A percentile compares a stretch with the other conserved stretches of the same genome.
Conservation (phyloP, 805 yeast species). For the Wickerhamomyces pijperi region DNA sequence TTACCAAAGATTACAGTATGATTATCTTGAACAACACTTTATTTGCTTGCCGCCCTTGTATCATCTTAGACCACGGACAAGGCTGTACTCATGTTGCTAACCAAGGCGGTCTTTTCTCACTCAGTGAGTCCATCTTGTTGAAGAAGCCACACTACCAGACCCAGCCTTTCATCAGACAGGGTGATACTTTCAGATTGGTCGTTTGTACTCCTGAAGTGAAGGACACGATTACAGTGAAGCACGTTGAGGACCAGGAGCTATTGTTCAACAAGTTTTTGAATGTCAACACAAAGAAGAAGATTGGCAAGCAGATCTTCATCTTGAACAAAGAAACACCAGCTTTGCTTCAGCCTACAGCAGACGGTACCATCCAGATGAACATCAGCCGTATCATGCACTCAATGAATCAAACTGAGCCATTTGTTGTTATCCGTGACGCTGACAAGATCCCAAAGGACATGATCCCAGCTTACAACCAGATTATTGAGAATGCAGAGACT, state of each 20-base stretch:
- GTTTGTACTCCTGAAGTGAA: constrained; percentile 1
- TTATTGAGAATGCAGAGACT: background rate
- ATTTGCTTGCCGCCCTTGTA: constrained; percentile 5
- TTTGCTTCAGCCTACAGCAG: background rate
- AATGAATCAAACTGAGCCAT: constrained; percentile 1
- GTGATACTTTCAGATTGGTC: background rate
- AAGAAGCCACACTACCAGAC: background rate
- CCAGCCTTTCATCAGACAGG: background rate
- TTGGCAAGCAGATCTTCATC: constrained; percentile 6
- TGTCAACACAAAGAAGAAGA: constrained; percentile 2
- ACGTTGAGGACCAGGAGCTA: constrained; percentile 6
- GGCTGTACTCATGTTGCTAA: constrained; percentile 1
- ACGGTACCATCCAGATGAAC: background rate
- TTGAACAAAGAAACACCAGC: constrained; percentile 3
- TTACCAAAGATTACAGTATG: too few relatives aligned
- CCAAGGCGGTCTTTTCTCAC: background rate
- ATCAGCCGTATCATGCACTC: background rate
- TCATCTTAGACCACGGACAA: constrained; percentile 1
- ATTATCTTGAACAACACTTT: constrained; percentile 5
- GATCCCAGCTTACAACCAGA: background rate
- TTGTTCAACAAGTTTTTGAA: constrained; percentile 6
- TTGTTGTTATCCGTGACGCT: background rate
- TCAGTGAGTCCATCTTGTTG: constrained; percentile 1
- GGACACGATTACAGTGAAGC: constrained; percentile 1
- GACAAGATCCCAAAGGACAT: background rate